Conservation (phyloP, 2,329 filamentous ascomycete species). For the Seiridium cupressi region DNA sequence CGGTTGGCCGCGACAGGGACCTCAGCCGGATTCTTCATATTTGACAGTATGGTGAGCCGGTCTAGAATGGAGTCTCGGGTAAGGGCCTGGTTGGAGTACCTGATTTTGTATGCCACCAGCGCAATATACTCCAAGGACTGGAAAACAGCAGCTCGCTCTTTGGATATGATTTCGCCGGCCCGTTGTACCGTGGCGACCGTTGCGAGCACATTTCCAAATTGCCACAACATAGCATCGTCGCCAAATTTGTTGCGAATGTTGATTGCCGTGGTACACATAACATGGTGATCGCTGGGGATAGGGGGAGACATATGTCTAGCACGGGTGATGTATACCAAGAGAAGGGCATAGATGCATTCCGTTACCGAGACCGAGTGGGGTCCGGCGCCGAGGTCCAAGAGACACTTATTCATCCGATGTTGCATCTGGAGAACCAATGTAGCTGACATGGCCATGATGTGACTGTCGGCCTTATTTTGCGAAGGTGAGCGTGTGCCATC, state of each 20-base stretch:
- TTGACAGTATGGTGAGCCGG: background rate
- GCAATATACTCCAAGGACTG: too few species aligned
- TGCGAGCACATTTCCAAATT: conserved; percentile 13
- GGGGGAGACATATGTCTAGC: background rate
- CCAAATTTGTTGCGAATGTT: background rate
- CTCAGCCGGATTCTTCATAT: background rate
- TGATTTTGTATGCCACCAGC: background rate
- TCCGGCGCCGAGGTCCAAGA: background rate
- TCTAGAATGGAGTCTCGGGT: background rate
- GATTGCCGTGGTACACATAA: background rate
- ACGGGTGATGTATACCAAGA: conserved; percentile 7
- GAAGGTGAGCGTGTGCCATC: background rate
- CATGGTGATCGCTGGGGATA: background rate
- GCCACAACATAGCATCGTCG: background rate
- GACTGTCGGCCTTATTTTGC: background rate
- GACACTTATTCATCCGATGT: background rate
- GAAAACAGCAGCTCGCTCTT: too few species aligned
- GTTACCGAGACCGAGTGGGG: background rate
- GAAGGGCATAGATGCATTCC: conserved; percentile 4
- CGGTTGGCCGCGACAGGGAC: background rate
- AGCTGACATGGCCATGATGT: conserved; percentile 4
- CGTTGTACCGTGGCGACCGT: background rate
- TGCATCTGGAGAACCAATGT: background rate
- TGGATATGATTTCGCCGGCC: too few species aligned
- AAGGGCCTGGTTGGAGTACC: too few species aligned